Evolutionary conservation across 1,139 yeast species (phyloP).

Genomic region (Saccharomyces uvarum): DNA sequence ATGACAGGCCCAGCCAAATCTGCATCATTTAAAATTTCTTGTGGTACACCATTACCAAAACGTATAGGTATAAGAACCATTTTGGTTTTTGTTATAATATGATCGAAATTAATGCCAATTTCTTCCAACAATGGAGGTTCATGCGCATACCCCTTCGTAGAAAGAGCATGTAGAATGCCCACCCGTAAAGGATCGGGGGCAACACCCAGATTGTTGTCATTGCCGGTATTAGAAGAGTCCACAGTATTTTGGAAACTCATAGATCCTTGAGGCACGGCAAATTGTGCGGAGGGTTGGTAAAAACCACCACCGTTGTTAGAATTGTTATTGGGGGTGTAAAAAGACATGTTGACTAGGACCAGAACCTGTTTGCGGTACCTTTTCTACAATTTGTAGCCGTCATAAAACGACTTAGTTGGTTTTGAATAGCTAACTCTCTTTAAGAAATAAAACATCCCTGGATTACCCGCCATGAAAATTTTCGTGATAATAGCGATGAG

Average conservation of each 20-base stretch:
- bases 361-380: not conserved
- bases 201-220: constrained; percentile 14
- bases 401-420: not conserved
- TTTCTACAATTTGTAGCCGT: not conserved
- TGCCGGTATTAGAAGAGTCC: constrained; percentile 3
- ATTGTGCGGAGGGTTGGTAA: constrained; percentile 29
- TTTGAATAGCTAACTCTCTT: not conserved
- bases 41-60: constrained; percentile 36
- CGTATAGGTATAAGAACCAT: constrained; percentile 79
- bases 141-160: constrained; percentile 87
- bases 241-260: constrained; percentile 24
- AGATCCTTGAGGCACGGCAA: constrained; percentile 31
- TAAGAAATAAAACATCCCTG: not conserved
- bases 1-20: constrained; percentile 94
- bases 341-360: not conserved
- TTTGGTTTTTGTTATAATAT: constrained; percentile 75
- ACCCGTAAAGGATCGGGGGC: constrained; percentile 47
- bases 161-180: constrained; percentile 86
- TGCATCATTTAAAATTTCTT: constrained; percentile 78
- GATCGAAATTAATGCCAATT: constrained; percentile 84
- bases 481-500: not conserved
- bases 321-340: constrained; percentile 7
- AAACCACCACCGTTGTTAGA: constrained; percentile 18
- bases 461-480: not conserved
- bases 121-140: constrained; percentile 92